These are phyloP conservation scores for Trichoderma brevicompactum DNA, from an alignment of 2,329 filamentous ascomycete species.

Conservation along the genomic window DNA sequence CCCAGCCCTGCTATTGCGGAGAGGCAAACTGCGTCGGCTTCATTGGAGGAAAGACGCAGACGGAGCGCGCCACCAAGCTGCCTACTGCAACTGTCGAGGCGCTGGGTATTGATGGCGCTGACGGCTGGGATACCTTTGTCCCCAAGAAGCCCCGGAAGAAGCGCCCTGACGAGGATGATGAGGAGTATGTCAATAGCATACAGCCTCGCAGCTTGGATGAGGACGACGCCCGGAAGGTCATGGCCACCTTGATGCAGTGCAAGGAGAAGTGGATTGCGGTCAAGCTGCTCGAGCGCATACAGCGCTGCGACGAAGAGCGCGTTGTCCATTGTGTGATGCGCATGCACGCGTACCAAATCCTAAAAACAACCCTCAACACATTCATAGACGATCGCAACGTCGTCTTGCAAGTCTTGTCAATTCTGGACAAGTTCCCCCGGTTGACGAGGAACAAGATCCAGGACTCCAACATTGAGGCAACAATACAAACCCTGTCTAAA, in stretches of 20 bases:
- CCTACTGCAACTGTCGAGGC: slow-evolving; percentile 90
- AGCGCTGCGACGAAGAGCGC: slow-evolving; percentile 82
- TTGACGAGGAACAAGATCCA: slow-evolving; percentile 96
- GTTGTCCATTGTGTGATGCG: slow-evolving; percentile 88
- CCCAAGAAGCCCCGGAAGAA: slow-evolving; percentile 92
- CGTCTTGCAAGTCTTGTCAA: slow-evolving; percentile 84
- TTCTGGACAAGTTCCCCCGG: slow-evolving; percentile 85
- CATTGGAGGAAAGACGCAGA: slow-evolving; percentile 97
- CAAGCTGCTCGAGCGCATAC: slow-evolving; percentile 88
- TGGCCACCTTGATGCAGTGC: slow-evolving; percentile 95
- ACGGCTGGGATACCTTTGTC: slow-evolving; percentile 89
- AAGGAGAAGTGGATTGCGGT: slow-evolving; percentile 99
- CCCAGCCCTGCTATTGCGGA: slow-evolving; percentile 94
- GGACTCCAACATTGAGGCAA: slow-evolving; percentile 90
- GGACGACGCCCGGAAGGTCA: slow-evolving; percentile 86
- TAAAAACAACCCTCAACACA: slow-evolving; percentile 82
- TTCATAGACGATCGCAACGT: slow-evolving; percentile 92
- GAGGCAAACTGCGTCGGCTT: slow-evolving; percentile 94
- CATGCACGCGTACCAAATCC: slow-evolving; percentile 96
- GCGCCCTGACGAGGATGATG: slow-evolving; percentile 87
- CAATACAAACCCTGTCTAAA: slow-evolving; percentile 68
- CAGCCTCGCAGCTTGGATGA: slow-evolving; percentile 79
- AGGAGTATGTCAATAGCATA: slow-evolving; percentile 92
- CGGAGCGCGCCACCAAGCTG: slow-evolving; percentile 90
- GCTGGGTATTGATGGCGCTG: slow-evolving; percentile 89